phyloP scores from a whole-genome alignment of 495 filamentous ascomycete genomes.

The Neurospora intermedia region DNA sequence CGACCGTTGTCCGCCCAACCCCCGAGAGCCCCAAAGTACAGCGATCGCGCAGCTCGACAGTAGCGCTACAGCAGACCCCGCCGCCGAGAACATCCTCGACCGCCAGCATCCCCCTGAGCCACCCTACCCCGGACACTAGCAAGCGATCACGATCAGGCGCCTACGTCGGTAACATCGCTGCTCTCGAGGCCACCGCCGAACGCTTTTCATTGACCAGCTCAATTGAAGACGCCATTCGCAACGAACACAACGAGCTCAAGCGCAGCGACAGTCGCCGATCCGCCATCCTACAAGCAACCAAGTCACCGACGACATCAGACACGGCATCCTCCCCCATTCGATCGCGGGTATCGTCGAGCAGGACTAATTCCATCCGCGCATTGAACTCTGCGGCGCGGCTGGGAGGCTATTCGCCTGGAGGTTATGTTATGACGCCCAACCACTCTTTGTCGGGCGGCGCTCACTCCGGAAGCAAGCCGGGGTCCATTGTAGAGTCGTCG shows the following conservation, averaged over 20 bases:
- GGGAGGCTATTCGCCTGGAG: conserved; percentile 61
- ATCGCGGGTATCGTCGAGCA: conserved; percentile 27
- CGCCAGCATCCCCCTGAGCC: conserved; percentile 49
- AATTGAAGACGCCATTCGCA: conserved; percentile 71
- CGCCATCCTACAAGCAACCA: conserved; percentile 34
- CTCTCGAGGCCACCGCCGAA: conserved; percentile 74
- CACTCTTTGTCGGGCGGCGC: conserved; percentile 48
- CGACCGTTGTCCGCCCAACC: conserved; percentile 15
- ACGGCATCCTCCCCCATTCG: conserved; percentile 18
- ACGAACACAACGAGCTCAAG: conserved; percentile 69
- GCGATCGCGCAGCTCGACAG: conserved; percentile 8
- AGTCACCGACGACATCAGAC: conserved; percentile 19
- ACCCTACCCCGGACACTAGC: conserved; percentile 68
- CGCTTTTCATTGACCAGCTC: conserved; percentile 67
- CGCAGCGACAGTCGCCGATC: conserved; percentile 51
- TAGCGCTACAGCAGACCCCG: conserved; percentile 20
- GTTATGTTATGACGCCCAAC: conserved; percentile 55
- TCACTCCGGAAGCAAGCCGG: conserved; percentile 47
- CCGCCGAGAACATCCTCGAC: conserved; percentile 51
- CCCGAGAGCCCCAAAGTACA: conserved; percentile 12
- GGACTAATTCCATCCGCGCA: conserved; percentile 56
- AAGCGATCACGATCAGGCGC: conserved; percentile 62
- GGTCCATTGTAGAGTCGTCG: conserved; percentile 17
- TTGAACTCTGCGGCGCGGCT: conserved; percentile 54
- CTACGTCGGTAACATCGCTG: conserved; percentile 67